Evolutionary conservation across 345 rosid genomes (phyloP).

Genomic region (Eucalyptus regnans): DNA sequence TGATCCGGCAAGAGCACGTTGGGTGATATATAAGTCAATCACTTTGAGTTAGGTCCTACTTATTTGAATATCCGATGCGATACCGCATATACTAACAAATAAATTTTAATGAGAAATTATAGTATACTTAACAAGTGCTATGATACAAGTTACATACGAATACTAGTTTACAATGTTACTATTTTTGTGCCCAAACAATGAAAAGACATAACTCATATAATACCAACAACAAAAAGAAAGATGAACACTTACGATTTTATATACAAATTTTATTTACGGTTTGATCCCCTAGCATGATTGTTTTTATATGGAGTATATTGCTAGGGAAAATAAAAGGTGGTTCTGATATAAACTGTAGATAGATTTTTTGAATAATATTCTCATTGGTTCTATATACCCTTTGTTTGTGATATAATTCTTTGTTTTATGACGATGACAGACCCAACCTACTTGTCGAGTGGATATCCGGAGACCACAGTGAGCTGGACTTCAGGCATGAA

Average conservation of each 20-base stretch:
- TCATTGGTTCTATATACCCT: background rate
- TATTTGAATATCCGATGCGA: background rate
- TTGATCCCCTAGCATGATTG: too few species aligned
- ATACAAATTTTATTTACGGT: too few species aligned
- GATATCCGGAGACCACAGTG: slow-evolving; percentile 5
- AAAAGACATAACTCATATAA: background rate
- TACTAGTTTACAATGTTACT: background rate
- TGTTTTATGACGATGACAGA: background rate
- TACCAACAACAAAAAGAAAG: background rate
- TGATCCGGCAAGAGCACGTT: background rate
- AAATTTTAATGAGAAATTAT: too few species aligned
- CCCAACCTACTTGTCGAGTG: background rate
- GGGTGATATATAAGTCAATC: background rate
- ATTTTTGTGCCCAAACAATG: background rate
- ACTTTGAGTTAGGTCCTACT: background rate
- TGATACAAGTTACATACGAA: background rate
- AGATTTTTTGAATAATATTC: too few species aligned
- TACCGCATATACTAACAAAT: background rate
- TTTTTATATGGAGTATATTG: too few species aligned
- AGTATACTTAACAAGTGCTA: background rate
- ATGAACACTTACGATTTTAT: too few species aligned
- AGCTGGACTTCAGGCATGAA: slow-evolving; percentile 26
- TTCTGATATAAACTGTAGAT: too few species aligned
- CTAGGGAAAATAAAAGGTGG: too few species aligned
- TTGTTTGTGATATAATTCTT: background rate